Evolutionary conservation across 495 filamentous ascomycete species (phyloP), one percentile per base, ranked within the genome.

Genomic region (Lentithecium fluviatile): DNA sequence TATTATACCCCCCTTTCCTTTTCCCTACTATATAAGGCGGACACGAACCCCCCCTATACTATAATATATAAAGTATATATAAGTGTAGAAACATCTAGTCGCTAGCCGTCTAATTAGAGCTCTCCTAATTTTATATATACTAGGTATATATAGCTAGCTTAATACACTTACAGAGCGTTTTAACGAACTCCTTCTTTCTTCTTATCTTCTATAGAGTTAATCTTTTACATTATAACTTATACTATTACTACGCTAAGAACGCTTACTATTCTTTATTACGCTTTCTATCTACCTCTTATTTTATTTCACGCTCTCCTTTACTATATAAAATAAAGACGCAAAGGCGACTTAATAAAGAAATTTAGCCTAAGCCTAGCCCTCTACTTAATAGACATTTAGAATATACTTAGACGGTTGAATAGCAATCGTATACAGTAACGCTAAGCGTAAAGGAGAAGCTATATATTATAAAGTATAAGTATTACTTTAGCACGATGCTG

Each of bases 281-380:
- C 50, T 53, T 34, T 34, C 32, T 53, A 53, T 53, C 50, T 53
- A 26, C 32, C 50, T 53, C 13, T 34, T 53, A 25, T 53, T n/a
- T 53, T 53, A 53, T 26, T n/a, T n/a, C n/a, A n/a, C n/a, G n/a
- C 32, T 38, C 50, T 53, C 26, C 50, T 53, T 53, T 40, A 53
- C 50, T 53, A 17, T 53, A 53, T 53, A 53, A n/a, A 13, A 53
- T 53, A 26, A 26, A 53, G 50, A 53, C 50, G 50, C 32, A 26
- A 53, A n/a, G 50, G 38, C 13, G 20, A 53, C 50, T n/a, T 26
- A 53, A 38, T 26, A 23, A 29, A 53, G 24, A 53, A 40, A 53
- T 26, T 29, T 51, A 26, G 24, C 47, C 24, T 5, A 24, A 13
- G 32, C 47, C 47, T 51, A 19, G 47, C 32, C 50, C 50, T 53